Evolutionary conservation across 805 yeast genomes (phyloP), one percentile per base, ranked within the genome.

Genomic region (Metschnikowia bowlesiae): DNA sequence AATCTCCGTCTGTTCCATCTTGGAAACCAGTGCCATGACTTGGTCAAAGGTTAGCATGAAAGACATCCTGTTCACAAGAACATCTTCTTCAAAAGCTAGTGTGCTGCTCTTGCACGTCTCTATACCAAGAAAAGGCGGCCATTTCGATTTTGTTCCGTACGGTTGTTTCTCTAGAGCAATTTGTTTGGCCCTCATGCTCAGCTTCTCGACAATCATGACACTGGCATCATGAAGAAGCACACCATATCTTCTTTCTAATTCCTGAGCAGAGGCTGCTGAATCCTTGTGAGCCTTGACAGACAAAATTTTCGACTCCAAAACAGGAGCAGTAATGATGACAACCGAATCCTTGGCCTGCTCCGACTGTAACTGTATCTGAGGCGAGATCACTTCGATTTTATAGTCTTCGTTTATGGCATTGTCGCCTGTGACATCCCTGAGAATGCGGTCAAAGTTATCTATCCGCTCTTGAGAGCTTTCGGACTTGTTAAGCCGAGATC

Each of bases 61-160:
- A 0, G 91, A 80, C 2, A 88, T 80, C 52, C 83, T 78, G 32
- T 84, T 80, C 28, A 89, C 75, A 36, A 91, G 69, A 45, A 83
- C 73, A 49, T 78, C 76, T 10, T 76, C 72, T 9, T 68, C 61
- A 1, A 69, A 72, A 2, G 75, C 73, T 52, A 81, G 66, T 31
- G 62, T 62, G 46, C 60, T 63, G 46, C 83, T 82, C 53, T 81
- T 78, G 54, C 87, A 81, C 22, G 84, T 71, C 59, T 89, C 96
- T 44, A 81, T 63, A 1, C 91, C 89, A 33, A 90, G 65, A 89
- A 96, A 91, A 0, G 96, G 95, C 2, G 97, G 97, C 97, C 97
- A 91, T 16, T 70, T 70, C 13, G 67, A 60, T 8, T 60, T 65
- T 2, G 87, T 78, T 0, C 96, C 94, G 66, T 89, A 90, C 2